phyloP scores from a whole-genome alignment of 2,329 filamentous ascomycete genomes.

The Paraconiothyrium sp. region DNA sequence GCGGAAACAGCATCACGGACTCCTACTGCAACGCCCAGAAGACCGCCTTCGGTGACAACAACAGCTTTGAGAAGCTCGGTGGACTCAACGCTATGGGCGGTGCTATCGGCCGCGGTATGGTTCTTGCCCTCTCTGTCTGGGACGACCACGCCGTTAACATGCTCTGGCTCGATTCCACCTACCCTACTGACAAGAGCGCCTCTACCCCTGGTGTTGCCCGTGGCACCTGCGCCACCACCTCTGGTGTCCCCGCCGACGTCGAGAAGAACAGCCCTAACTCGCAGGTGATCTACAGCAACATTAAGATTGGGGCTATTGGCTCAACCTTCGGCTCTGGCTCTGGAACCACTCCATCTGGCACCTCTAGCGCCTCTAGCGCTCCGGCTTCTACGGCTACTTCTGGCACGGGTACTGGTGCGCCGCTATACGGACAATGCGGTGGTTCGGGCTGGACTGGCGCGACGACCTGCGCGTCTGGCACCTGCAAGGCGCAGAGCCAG shows the following conservation, averaged over 20 bases:
- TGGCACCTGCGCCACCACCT: conserved; percentile 28
- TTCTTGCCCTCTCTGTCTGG: conserved; percentile 67
- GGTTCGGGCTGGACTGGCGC: conserved; percentile 18
- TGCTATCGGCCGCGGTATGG: conserved; percentile 65
- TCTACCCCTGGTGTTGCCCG: conserved; percentile 26
- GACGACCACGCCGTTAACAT: conserved; percentile 72
- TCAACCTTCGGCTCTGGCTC: conserved; percentile 25
- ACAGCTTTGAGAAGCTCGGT: conserved; percentile 63
- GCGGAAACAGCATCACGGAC: conserved; percentile 61
- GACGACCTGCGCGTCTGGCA: conserved; percentile 18
- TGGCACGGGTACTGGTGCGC: conserved; percentile 3
- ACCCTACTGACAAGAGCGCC: conserved; percentile 54
- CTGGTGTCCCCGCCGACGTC: conserved; percentile 29
- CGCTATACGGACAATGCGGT: conserved; percentile 19
- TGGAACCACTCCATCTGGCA: conserved; percentile 3
- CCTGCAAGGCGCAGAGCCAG: conserved; percentile 17
- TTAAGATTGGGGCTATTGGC: conserved; percentile 35
- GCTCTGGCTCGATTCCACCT: conserved; percentile 75
- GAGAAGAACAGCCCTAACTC: conserved; percentile 22
- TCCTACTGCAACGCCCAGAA: conserved; percentile 65
- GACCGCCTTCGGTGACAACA: conserved; percentile 61
- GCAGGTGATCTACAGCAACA: conserved; percentile 34
- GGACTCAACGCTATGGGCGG: conserved; percentile 63
- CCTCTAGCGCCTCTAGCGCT: neutral
- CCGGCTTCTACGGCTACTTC: neutral